A percentile compares a stretch with the other conserved stretches of the same genome.
Evolutionary conservation across 352 stramenopile species (phyloP).

Genomic region (Phytophthora colocasiae): DNA sequence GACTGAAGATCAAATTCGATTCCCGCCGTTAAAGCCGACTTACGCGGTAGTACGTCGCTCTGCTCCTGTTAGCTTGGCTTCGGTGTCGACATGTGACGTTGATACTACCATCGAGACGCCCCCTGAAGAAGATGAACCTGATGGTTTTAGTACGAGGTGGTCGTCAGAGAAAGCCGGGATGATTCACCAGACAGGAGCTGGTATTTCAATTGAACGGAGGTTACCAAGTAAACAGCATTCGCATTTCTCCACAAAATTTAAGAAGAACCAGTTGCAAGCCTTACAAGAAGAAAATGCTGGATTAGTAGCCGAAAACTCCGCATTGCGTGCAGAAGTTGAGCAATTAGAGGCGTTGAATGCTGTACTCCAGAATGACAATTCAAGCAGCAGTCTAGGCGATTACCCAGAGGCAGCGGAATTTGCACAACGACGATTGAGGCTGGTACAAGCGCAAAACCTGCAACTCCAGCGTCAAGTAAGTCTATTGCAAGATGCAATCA

Average conservation of each 20-base stretch:
- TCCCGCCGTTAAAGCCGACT: constrained; percentile 21
- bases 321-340: constrained; percentile 52
- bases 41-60: neutral
- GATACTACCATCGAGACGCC: constrained; percentile 33
- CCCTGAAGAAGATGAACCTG: constrained; percentile 16
- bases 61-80: neutral
- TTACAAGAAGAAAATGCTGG: constrained; percentile 52
- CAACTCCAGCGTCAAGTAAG: constrained; percentile 64
- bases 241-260: constrained; percentile 46
- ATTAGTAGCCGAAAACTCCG: constrained; percentile 49
- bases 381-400: constrained; percentile 13
- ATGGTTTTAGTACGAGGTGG: neutral
- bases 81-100: constrained; percentile 1
- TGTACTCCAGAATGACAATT: constrained; percentile 43
- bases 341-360: constrained; percentile 53
- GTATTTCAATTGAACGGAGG: constrained; percentile 44
- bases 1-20: constrained; percentile 5
- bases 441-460: constrained; percentile 67
- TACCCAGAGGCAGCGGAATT: constrained; percentile 21
- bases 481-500: constrained; percentile 50
- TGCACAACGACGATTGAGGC: constrained; percentile 40
- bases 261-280: constrained; percentile 48
- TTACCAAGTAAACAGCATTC: constrained; percentile 29
- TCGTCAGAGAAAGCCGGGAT: neutral
- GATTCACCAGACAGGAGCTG: constrained; percentile 18